phyloP scores from a whole-genome alignment of 2,329 filamentous ascomycete genomes.

The Colletotrichum shisoi region DNA sequence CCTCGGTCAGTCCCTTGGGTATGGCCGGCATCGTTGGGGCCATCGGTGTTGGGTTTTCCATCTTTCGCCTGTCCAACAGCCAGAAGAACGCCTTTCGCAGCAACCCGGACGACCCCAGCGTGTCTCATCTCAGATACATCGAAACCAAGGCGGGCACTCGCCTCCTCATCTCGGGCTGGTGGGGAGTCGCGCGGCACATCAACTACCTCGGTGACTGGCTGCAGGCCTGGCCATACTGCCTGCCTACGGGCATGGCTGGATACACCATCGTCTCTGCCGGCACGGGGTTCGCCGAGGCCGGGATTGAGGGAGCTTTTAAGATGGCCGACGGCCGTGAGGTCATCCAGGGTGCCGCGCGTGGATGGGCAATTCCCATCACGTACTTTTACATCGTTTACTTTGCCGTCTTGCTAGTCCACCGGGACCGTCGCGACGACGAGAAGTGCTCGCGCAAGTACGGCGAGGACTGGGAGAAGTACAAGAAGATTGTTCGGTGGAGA shows the following conservation, averaged over 20 bases:
- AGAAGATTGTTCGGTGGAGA: slow-evolving; percentile 78
- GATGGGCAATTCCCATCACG: slow-evolving; percentile 86
- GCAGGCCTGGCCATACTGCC: slow-evolving; percentile 87
- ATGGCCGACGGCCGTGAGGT: slow-evolving; percentile 70
- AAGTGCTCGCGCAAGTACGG: slow-evolving; percentile 94
- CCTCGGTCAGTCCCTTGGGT: slow-evolving; percentile 75
- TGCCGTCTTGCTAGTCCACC: slow-evolving; percentile 82
- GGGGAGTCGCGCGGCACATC: slow-evolving; percentile 90
- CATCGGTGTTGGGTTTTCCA: slow-evolving; percentile 78
- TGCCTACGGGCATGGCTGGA: slow-evolving; percentile 85
- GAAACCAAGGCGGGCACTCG: slow-evolving; percentile 83
- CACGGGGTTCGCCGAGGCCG: slow-evolving; percentile 55
- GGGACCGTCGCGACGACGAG: slow-evolving; percentile 85
- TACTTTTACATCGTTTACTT: slow-evolving; percentile 98
- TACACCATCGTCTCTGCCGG: slow-evolving; percentile 73
- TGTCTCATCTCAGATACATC: slow-evolving; percentile 84
- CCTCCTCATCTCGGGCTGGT: slow-evolving; percentile 88
- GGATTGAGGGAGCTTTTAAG: slow-evolving; percentile 61
- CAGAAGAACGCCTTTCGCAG: slow-evolving; percentile 95
- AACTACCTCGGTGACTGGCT: slow-evolving; percentile 97
- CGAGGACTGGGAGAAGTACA: slow-evolving; percentile 89
- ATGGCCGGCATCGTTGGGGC: slow-evolving; percentile 71
- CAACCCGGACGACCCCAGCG: slow-evolving; percentile 79
- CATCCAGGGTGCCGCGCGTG: slow-evolving; percentile 74
- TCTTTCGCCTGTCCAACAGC: slow-evolving; percentile 93